Base-by-base conservation (phyloP, 257 asterid genomes). In the Solanum piurae region DNA sequence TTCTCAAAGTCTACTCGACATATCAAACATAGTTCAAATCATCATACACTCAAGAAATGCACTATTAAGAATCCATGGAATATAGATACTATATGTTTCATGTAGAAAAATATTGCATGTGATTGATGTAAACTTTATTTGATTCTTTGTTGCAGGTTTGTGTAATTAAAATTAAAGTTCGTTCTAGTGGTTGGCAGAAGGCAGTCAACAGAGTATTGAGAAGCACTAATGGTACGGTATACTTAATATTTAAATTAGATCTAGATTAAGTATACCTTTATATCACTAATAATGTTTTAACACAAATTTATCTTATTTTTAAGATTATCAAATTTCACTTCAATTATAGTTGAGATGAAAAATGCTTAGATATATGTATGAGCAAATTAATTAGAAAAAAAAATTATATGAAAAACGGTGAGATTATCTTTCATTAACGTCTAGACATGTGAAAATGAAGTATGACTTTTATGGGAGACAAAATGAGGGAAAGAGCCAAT, bases 141-240 rank as follows among this genome's bases (percentile, higher is more conserved):
- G 68, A 16, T 33, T 46, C 0, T 80, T 79, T 29, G n/a, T 1
- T 85, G 44, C 82, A 85, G 88, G 82, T 75, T 71, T 86, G 88
- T 71, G 68, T 69, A 36, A 40, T 86, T 21, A 86, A 33, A 71
- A 64, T 86, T 31, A 75, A 86, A 68, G 38, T 71, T 34, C 62
- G 66, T 42, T 69, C 83, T 11, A 10, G 13, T 16, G 83, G 88
- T 52, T 86, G 88, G 88, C 88, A 86, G 10, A 86, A 71, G 33
- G 88, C 68, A 68, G 36, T 86, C 52, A 71, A 18, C 42, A 75
- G 69, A 66, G 83, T 86, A 5, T 86, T 86, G 49, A 86, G 36
- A 31, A 86, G 88, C 83, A 42, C 38, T 0, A 29, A 31, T 10
- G 75, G 75, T 69, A 69, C 5, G 23, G 11, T 27, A 68, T 68